Base-by-base conservation (phyloP, 2,329 filamentous ascomycete genomes). In the Tetracladium maxilliforme region DNA sequence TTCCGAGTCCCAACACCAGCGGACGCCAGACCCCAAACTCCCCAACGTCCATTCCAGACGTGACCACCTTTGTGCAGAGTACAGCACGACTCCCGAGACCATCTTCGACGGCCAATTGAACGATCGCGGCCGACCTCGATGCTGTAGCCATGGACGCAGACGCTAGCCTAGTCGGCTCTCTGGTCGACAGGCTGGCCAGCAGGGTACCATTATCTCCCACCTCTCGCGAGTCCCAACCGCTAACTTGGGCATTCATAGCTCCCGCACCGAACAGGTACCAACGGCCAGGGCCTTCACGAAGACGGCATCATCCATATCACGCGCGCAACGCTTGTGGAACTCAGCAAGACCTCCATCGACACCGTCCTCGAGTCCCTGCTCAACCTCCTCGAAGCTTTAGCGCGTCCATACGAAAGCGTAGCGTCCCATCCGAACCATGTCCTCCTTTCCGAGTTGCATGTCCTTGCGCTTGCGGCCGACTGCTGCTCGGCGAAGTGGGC, bases 401-500 rank as follows among this genome's bases (percentile, higher is more conserved):
- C 55, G 15, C 60, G 60, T 24, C 61, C 66, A 4, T 69, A 68
- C 40, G 58, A 58, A 32, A 47, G 40, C 24, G 49, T 66, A 27
- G 46, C 57, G 22, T 48, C 52, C 13, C 69, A 72, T 36, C 69
- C 70, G 3, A 50, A 57, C 19, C 66, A 74, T 39, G 56, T 78
- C 25, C 49, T 76, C 16, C 56, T 68, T 23, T 76, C 73, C 11
- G 71, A 78, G 43, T 51, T 71, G 23, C 77, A 72, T 37, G 52
- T 76, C n/a, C 47, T 77, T 24, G 59, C 64, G 23, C 52, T 78
- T 21, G 56, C 71, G 18, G 67, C 70, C 40, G 70, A 77, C 39
- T 78, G 72, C 41, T 77, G 70, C 36, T 58, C 61, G 25, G 61
- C 63, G 26, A 61, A 72, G 41, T 76, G 70, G 70, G 49, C 59